Conservation (phyloP, 495 filamentous ascomycete species). For the Neurospora sp. region DNA sequence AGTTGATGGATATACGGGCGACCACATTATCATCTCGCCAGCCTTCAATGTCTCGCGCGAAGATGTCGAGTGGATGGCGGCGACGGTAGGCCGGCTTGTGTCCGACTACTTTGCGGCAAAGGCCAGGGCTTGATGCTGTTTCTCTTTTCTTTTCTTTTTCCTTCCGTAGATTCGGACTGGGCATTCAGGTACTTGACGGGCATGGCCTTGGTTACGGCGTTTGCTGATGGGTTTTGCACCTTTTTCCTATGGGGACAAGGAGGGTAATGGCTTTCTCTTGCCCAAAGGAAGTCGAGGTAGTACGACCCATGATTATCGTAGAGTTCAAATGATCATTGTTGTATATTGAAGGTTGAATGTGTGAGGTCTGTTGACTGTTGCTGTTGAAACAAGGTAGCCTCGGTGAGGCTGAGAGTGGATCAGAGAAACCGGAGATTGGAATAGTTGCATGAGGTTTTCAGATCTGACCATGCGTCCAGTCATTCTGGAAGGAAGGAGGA, state of each 20-base stretch:
- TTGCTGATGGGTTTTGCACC: background rate
- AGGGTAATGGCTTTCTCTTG: background rate
- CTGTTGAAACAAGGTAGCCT: background rate
- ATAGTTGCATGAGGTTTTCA: background rate
- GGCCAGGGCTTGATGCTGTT: background rate
- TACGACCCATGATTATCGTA: background rate
- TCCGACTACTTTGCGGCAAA: constrained; percentile 19
- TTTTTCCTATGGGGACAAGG: background rate
- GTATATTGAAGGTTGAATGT: background rate
- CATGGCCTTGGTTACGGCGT: background rate
- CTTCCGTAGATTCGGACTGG: background rate
- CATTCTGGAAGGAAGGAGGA: background rate
- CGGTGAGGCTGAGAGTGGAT: background rate
- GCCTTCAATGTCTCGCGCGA: constrained; percentile 56
- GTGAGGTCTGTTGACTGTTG: background rate
- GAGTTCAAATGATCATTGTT: background rate
- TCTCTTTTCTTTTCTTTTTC: background rate
- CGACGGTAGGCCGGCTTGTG: constrained; percentile 31
- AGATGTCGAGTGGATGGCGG: constrained; percentile 49
- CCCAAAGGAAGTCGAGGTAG: background rate
- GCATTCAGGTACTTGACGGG: background rate
- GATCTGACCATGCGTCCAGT: background rate
- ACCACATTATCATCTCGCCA: constrained; percentile 68
- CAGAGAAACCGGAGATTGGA: background rate
- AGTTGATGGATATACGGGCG: constrained; percentile 55